Conservation (phyloP, 768 basidiomycete species). For the Naganishia randhawae region DNA sequence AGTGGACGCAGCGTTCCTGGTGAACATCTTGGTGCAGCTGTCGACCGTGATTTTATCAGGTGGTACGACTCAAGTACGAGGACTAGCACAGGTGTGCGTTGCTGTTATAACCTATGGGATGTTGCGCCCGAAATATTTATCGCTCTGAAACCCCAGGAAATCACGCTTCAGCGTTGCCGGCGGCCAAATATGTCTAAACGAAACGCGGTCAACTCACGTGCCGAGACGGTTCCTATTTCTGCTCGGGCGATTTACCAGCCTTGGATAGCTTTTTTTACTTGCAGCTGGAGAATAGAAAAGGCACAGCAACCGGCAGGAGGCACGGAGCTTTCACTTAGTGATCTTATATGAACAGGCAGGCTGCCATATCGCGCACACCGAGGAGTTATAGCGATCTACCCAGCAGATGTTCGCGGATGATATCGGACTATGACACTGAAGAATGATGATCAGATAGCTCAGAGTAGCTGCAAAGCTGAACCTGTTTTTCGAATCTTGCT, state of each 20-base stretch:
- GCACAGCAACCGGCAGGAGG: no score
- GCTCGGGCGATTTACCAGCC: not conserved
- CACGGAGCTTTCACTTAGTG: no score
- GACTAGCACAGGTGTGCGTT: no score
- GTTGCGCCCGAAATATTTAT: not conserved
- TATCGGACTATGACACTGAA: not conserved
- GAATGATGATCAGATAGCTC: not conserved
- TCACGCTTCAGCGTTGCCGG: not conserved
- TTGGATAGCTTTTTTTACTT: no score
- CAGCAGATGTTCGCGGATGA: not conserved
- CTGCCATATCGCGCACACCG: not conserved
- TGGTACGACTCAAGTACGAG: not conserved
- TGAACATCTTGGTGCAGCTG: not conserved
- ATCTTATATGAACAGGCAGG: not conserved
- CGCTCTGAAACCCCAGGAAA: constrained; percentile 1
- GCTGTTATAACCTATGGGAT: not conserved
- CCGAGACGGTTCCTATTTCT: no score
- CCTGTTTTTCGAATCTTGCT: not conserved
- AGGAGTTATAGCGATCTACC: no score
- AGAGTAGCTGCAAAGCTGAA: not conserved
- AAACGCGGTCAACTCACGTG: constrained; percentile 4
- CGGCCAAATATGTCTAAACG: not conserved
- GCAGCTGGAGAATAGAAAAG: not conserved
- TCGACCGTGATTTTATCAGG: not conserved
- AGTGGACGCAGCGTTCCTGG: not conserved